Percentiles rank a stretch among this genome's conserved stretches.
Conservation (phyloP, 352 stramenopile species). For the Phytophthora cryptogea region DNA sequence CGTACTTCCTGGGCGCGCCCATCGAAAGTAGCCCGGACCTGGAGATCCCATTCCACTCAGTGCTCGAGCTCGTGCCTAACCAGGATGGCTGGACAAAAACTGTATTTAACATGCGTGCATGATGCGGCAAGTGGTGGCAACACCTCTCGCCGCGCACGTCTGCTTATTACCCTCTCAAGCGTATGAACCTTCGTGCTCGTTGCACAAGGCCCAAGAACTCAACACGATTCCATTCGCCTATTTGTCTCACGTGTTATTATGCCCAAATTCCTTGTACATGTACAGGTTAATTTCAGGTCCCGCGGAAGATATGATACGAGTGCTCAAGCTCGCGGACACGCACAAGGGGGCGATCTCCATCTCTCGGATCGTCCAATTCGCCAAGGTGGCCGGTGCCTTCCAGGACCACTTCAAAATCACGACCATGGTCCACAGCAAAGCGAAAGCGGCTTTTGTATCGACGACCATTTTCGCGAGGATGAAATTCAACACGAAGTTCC, state of each 20-base stretch:
- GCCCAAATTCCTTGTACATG: slow-evolving; percentile 16
- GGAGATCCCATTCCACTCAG: slow-evolving; percentile 87
- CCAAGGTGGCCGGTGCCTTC: slow-evolving; percentile 69
- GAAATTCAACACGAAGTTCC: slow-evolving; percentile 59
- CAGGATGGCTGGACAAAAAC: slow-evolving; percentile 84
- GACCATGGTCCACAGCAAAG: slow-evolving; percentile 59
- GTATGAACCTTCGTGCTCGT: slow-evolving; percentile 23
- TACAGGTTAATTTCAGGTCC: slow-evolving; percentile 11
- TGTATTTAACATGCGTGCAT: slow-evolving; percentile 82
- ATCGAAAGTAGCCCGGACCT: slow-evolving; percentile 78
- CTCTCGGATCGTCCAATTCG: slow-evolving; percentile 45
- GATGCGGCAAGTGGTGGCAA: slow-evolving; percentile 11
- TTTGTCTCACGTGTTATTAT: slow-evolving; percentile 25
- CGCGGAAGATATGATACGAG: slow-evolving; percentile 56
- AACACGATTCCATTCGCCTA: slow-evolving; percentile 25
- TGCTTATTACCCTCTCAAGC: slow-evolving; percentile 19
- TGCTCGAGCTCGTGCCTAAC: slow-evolving; percentile 80
- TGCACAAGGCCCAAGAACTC: slow-evolving; percentile 18
- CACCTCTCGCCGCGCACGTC: slow-evolving; percentile 5
- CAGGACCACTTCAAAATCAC: slow-evolving; percentile 73
- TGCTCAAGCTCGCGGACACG: slow-evolving; percentile 47
- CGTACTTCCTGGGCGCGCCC: slow-evolving; percentile 83
- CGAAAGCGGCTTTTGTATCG: slow-evolving; percentile 74
- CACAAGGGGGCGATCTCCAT: slow-evolving; percentile 57
- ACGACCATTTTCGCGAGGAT: slow-evolving; percentile 32